A percentile compares a stretch with the other conserved stretches of the same genome.
These are phyloP conservation scores for Schizosaccharomyces octosporus DNA, from an alignment of 805 yeast species.

Conservation along the genomic window DNA sequence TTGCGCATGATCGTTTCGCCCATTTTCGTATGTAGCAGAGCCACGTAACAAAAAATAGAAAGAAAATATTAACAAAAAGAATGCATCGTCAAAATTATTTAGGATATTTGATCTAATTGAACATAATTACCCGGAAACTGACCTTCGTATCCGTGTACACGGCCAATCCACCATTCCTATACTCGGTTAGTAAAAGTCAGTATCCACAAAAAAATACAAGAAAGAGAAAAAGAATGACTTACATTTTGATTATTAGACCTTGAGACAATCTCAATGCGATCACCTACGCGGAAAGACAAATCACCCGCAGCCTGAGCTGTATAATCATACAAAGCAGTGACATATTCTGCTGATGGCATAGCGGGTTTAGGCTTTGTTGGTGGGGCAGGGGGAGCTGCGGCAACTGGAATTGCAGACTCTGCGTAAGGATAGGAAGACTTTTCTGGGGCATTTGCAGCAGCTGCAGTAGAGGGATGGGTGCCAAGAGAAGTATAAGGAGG, in stretches of 20 bases:
- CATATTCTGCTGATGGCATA: conserved; percentile 17
- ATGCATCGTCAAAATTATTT: too few species aligned
- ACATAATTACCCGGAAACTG: conserved; percentile 81
- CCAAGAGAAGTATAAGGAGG: neutral
- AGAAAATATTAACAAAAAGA: too few species aligned
- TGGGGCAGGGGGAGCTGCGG: conserved; percentile 3
- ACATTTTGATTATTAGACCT: conserved; percentile 51
- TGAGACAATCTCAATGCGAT: conserved; percentile 57
- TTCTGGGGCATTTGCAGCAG: too few species aligned
- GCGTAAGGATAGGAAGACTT: neutral
- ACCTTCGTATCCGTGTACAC: conserved; percentile 61
- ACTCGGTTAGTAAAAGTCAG: neutral
- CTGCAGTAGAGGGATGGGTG: neutral
- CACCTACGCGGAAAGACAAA: conserved; percentile 66
- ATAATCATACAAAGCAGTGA: conserved; percentile 80
- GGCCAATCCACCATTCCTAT: conserved; percentile 92
- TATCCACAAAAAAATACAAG: neutral
- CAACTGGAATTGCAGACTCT: neutral
- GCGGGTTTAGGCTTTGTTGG: conserved; percentile 15
- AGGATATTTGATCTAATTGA: neutral
- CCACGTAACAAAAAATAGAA: too few species aligned
- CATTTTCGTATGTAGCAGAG: too few species aligned
- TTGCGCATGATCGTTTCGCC: too few species aligned
- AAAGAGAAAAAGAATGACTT: neutral
- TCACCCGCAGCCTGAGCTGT: conserved; percentile 87